Evolutionary conservation across 2,329 filamentous ascomycete genomes (phyloP).

Genomic region (Eurotiales sp.): DNA sequence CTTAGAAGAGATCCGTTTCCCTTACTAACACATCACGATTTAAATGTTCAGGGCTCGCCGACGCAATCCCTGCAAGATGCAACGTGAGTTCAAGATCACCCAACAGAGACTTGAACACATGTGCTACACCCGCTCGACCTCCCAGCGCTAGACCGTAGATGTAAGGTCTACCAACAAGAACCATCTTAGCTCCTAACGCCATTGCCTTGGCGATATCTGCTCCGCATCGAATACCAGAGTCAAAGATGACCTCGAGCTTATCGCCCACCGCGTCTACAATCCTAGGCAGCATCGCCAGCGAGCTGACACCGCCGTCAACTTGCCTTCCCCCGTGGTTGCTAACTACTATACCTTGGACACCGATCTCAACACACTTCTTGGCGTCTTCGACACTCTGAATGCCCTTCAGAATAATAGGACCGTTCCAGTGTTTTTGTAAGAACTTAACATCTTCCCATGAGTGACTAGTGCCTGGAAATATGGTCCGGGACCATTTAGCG

Average conservation of each 20-base stretch:
- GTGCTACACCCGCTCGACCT: too few relatives aligned
- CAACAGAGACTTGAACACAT: too few relatives aligned
- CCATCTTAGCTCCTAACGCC: slow-evolving; percentile 2
- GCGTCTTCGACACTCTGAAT: slow-evolving; percentile 5
- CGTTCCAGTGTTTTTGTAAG: slow-evolving; percentile 2
- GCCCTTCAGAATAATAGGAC: slow-evolving; percentile 9
- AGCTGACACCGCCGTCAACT: slow-evolving; percentile 41
- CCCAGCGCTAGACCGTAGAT: slow-evolving; percentile 5
- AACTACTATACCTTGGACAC: slow-evolving; percentile 18
- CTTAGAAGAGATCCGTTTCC: too few relatives aligned
- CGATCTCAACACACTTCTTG: slow-evolving; percentile 15
- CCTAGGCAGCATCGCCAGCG: slow-evolving; percentile 49
- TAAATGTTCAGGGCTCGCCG: too few relatives aligned
- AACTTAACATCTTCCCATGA: slow-evolving; percentile 20
- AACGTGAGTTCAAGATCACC: too few relatives aligned
- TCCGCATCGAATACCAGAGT: slow-evolving; percentile 3
- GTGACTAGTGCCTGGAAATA: slow-evolving; percentile 52
- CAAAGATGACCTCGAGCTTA: slow-evolving; percentile 1
- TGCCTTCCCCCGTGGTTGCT: slow-evolving; percentile 46
- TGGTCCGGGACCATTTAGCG: slow-evolving; percentile 49
- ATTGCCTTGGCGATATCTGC: slow-evolving; percentile 7
- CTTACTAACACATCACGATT: too few relatives aligned
- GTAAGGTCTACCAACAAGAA: slow-evolving; percentile 1
- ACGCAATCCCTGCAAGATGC: too few relatives aligned
- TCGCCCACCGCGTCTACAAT: slow-evolving; percentile 21